A percentile compares a stretch with the other conserved stretches of the same genome.
phyloP scores from a whole-genome alignment of 768 basidiomycete species.

The Cantharellus anzutake region DNA sequence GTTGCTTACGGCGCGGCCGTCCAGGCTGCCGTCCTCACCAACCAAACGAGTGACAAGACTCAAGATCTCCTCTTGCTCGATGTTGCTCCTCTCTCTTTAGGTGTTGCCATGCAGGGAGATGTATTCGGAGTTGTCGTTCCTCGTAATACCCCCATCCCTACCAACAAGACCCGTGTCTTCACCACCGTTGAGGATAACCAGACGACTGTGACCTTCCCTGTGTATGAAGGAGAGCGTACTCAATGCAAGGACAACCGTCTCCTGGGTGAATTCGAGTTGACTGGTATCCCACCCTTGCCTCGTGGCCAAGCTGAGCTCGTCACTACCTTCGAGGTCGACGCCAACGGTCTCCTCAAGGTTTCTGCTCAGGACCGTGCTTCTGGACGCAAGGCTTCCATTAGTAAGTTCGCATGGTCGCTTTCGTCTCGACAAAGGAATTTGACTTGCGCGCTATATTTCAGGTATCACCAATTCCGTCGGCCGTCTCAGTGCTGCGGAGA shows the following conservation, averaged over 20 bases:
- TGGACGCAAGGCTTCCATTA: slow-evolving; percentile 96
- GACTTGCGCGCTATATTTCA: slow-evolving; percentile 14
- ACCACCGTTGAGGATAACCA: slow-evolving; percentile 99
- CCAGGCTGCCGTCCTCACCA: slow-evolving; percentile 96
- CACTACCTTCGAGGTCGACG: slow-evolving; percentile 98
- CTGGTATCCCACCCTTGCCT: slow-evolving; percentile 96
- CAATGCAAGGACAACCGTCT: slow-evolving; percentile 99
- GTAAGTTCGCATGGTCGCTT: slow-evolving; percentile 26
- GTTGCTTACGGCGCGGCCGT: slow-evolving; percentile 99
- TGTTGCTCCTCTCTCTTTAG: slow-evolving; percentile 93
- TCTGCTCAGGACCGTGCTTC: slow-evolving; percentile 97
- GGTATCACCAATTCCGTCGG: slow-evolving; percentile 99
- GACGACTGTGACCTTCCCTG: slow-evolving; percentile 99
- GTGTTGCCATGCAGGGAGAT: slow-evolving; percentile 99
- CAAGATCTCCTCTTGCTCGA: slow-evolving; percentile 96
- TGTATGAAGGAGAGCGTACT: slow-evolving; percentile 99
- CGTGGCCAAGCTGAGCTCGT: slow-evolving; percentile 99
- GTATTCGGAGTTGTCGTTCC: slow-evolving; percentile 99
- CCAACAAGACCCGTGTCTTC: slow-evolving; percentile 97
- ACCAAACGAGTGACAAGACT: slow-evolving; percentile 97
- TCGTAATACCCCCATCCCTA: slow-evolving; percentile 98
- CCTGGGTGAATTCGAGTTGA: slow-evolving; percentile 98
- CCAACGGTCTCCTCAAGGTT: slow-evolving; percentile 97
- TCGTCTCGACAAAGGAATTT: background rate
- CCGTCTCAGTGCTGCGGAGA: slow-evolving; percentile 91